Evolutionary conservation across 179 eudicot genomes (phyloP).

Genomic region (Spergularia azorica): DNA sequence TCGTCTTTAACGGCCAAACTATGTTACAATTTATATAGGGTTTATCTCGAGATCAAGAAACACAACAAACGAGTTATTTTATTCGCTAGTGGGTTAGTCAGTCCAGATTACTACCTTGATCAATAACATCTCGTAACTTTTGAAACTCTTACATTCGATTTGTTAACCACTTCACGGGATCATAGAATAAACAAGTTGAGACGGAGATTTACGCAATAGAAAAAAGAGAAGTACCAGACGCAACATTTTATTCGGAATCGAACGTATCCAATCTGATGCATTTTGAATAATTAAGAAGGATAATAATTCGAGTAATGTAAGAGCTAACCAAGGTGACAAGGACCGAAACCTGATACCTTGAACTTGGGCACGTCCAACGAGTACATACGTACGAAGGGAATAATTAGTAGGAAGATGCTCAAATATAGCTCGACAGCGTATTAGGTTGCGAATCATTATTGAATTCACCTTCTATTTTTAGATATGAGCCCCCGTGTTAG

Average conservation of each 20-base stretch:
- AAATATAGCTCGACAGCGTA: conserved; percentile 13
- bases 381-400: neutral
- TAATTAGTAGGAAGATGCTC: conserved; percentile 21
- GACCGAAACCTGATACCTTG: conserved; percentile 21
- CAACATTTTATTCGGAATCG: neutral
- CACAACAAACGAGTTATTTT: too few species aligned
- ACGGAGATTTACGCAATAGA: too few species aligned
- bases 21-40: too few species aligned
- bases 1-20: too few species aligned
- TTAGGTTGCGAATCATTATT: conserved; percentile 16
- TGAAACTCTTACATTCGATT: too few species aligned
- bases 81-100: too few species aligned
- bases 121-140: too few species aligned
- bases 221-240: neutral
- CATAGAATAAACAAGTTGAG: too few species aligned
- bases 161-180: too few species aligned
- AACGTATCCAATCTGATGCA: conserved; percentile 5
- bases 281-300: neutral
- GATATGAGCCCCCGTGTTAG: conserved; percentile 16
- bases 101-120: too few species aligned
- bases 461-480: conserved; percentile 6
- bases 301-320: neutral
- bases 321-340: neutral
- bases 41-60: too few species aligned
- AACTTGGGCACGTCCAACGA: conserved; percentile 1